phyloP scores from a whole-genome alignment of 1,284 basidiomycete species.

The Papiliotrema flavescens region DNA sequence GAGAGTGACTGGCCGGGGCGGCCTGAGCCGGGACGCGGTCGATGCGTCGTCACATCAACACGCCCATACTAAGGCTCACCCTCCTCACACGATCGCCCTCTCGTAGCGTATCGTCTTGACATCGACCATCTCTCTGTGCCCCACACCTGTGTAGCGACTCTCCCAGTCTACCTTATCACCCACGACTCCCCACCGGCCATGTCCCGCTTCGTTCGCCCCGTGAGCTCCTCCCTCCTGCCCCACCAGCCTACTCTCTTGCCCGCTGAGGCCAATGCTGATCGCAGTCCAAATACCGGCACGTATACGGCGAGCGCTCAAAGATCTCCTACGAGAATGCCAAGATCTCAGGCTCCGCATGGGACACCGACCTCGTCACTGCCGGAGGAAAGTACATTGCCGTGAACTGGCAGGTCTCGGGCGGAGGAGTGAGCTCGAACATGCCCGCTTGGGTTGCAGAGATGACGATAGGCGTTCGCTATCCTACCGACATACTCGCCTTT shows the following conservation, averaged over 20 bases:
- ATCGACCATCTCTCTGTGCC: not conserved
- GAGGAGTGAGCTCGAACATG: constrained; percentile 57
- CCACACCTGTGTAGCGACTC: not conserved
- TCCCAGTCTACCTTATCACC: not conserved
- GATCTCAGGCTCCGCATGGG: constrained; percentile 85
- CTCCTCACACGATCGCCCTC: too few species aligned
- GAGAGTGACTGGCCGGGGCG: not conserved
- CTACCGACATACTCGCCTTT: constrained; percentile 79
- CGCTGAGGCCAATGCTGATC: constrained; percentile 2
- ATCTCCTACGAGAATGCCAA: constrained; percentile 88
- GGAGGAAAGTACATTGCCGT: constrained; percentile 59
- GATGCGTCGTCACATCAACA: not conserved
- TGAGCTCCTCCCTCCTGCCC: constrained; percentile 21
- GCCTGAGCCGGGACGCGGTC: not conserved
- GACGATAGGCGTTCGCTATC: constrained; percentile 71
- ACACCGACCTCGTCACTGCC: constrained; percentile 90
- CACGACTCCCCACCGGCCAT: constrained; percentile 26
- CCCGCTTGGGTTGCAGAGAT: not conserved
- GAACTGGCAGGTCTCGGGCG: constrained; percentile 95
- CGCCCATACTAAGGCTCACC: too few species aligned
- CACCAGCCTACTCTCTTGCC: too few species aligned
- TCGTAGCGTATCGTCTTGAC: too few species aligned
- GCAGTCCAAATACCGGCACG: constrained; percentile 66
- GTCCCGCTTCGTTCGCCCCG: constrained; percentile 59
- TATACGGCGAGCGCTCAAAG: constrained; percentile 80